Evolutionary conservation across 2,329 filamentous ascomycete genomes (phyloP), one percentile per base, ranked within the genome.

Genomic region (Alternaria longipes): DNA sequence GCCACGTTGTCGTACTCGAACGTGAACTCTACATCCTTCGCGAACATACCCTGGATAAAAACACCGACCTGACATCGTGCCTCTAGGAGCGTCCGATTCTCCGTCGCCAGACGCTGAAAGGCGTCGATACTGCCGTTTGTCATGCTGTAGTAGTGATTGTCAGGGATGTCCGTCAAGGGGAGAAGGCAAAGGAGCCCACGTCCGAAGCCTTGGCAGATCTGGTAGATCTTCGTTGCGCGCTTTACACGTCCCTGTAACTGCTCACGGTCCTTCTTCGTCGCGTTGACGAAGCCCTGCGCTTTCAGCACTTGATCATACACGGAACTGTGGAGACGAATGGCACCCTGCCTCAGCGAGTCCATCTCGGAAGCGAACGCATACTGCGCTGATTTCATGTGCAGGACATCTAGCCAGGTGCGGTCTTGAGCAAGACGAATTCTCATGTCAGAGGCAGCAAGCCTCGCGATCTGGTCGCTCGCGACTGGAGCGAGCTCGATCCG

Each of bases 351-450:
- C 16, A 7, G 32, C 3, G 22, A 58, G 56, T 41, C n/a, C 18
- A 58, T 32, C 4, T 42, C n/a, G 18, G 32, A 53, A 53, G 56
- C 32, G 9, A 58, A n/a, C 1, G n/a, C 22, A 53, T 45, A 58
- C 42, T 58, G 22, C n/a, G 32, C 56, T 24, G 18, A n/a, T 53
- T 26, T 58, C 12, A 42, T 20, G 14, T 52, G 22, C 8, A 58
- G 41, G 34, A 22, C 24, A 32, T 45, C 41, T 24, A 58, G 41
- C 56, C 18, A 53, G 47, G 5, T 46, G 16, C 16, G 18, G 42
- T 34, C 1, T 14, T 58, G 12, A 28, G 56, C n/a, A 47, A 58
- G 56, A 53, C 41, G 18, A 18, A 53, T 34, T 47, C 55, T 58
- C 8, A 5, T 58, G 16, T 58, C 24, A n/a, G 32, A 58, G 11